A percentile compares a stretch with the other conserved stretches of the same genome.
Conservation (phyloP, 2,329 filamentous ascomycete genomes). For the Fusarium tuaranense region DNA sequence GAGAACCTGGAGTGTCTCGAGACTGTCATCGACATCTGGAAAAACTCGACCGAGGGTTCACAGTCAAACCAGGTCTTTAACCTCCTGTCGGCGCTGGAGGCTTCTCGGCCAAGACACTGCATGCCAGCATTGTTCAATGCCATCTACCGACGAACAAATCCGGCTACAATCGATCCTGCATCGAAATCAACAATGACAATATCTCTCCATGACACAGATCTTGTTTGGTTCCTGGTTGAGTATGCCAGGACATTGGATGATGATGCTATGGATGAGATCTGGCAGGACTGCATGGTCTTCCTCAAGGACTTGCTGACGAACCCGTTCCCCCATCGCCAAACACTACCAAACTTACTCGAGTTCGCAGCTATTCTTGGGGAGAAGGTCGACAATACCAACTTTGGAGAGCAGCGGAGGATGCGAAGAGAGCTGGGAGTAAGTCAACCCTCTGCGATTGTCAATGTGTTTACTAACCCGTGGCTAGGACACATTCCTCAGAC, state of each 20-base stretch:
- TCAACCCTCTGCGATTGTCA: not conserved
- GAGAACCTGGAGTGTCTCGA: constrained; percentile 95
- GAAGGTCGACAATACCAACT: constrained; percentile 98
- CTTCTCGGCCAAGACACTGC: constrained; percentile 89
- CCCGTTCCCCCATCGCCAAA: constrained; percentile 93
- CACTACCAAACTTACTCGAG: constrained; percentile 85
- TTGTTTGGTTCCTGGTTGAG: constrained; percentile 89
- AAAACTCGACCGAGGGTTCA: constrained; percentile 59
- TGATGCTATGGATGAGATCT: constrained; percentile 98
- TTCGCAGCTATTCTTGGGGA: constrained; percentile 91
- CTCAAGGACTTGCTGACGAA: constrained; percentile 90
- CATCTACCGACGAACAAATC: constrained; percentile 94
- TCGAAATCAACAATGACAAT: constrained; percentile 91
- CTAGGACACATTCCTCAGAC: constrained; percentile 87
- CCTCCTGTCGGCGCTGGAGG: constrained; percentile 89
- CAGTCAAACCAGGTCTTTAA: constrained; percentile 78
- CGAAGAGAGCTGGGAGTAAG: constrained; percentile 84
- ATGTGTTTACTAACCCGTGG: constrained; percentile 43
- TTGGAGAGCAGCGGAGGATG: constrained; percentile 94
- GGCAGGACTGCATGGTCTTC: constrained; percentile 93
- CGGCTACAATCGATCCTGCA: constrained; percentile 78
- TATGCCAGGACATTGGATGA: constrained; percentile 93
- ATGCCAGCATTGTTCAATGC: constrained; percentile 96
- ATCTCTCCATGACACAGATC: constrained; percentile 82
- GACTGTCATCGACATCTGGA: constrained; percentile 89